phyloP scores from a whole-genome alignment of 352 stramenopile species.

The Phytophthora crassamura region DNA sequence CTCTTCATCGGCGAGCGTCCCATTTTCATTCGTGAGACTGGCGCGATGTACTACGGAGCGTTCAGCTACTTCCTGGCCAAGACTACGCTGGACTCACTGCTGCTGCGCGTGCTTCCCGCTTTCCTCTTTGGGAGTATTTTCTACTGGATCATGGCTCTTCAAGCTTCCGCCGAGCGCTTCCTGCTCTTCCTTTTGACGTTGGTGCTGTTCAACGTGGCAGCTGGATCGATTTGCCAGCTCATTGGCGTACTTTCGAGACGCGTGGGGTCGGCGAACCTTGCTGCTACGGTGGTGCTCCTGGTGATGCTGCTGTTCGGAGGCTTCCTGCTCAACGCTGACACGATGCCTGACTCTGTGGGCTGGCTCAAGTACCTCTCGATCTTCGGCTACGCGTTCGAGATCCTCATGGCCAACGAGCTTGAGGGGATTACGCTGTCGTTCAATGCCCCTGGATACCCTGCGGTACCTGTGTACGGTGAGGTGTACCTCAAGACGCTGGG shows the following conservation, averaged over 20 bases:
- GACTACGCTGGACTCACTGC: slow-evolving; percentile 61
- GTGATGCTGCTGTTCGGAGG: slow-evolving; percentile 81
- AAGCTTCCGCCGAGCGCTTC: slow-evolving; percentile 59
- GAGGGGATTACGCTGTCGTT: slow-evolving; percentile 74
- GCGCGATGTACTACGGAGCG: slow-evolving; percentile 75
- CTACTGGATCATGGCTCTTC: slow-evolving; percentile 84
- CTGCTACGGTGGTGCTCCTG: slow-evolving; percentile 69
- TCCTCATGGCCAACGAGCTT: slow-evolving; percentile 83
- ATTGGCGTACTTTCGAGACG: slow-evolving; percentile 64
- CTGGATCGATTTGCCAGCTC: slow-evolving; percentile 72
- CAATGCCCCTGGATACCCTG: slow-evolving; percentile 67
- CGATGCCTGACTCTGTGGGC: slow-evolving; percentile 58
- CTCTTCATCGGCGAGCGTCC: slow-evolving; percentile 71
- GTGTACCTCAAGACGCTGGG: slow-evolving; percentile 79
- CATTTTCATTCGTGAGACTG: slow-evolving; percentile 75
- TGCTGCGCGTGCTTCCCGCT: slow-evolving; percentile 75
- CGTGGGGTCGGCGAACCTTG: slow-evolving; percentile 69
- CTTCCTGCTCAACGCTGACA: slow-evolving; percentile 80
- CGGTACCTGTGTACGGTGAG: slow-evolving; percentile 72
- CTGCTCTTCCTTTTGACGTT: slow-evolving; percentile 64
- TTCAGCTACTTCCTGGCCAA: slow-evolving; percentile 82
- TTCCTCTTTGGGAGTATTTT: slow-evolving; percentile 80
- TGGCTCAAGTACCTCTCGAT: slow-evolving; percentile 80
- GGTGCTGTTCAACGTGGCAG: slow-evolving; percentile 75
- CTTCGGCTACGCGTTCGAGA: slow-evolving; percentile 85